These are phyloP conservation scores for Boletus rubroflammeus DNA, from an alignment of 768 basidiomycete genomes.

Conservation along the genomic window DNA sequence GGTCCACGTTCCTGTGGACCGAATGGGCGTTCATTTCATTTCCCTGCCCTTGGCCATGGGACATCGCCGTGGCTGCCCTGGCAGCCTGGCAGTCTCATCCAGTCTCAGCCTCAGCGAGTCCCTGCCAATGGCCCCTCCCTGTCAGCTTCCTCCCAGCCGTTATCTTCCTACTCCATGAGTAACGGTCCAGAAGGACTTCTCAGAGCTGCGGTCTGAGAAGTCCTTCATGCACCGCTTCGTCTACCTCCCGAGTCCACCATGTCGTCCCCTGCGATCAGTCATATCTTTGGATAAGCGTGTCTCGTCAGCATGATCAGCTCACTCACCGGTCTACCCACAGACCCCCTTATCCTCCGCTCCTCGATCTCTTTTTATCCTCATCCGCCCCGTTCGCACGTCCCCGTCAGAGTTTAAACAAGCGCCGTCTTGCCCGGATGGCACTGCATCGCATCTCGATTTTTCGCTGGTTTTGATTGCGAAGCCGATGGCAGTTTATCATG, in stretches of 20 bases:
- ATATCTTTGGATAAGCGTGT: slow-evolving; percentile 21
- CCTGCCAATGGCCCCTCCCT: not conserved
- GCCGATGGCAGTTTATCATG: slow-evolving; percentile 33
- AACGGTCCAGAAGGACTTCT: slow-evolving; percentile 24
- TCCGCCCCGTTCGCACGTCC: slow-evolving; percentile 5
- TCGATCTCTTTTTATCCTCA: not conserved
- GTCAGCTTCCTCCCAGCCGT: slow-evolving; percentile 14
- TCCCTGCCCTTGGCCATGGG: slow-evolving; percentile 19
- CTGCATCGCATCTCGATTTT: slow-evolving; percentile 18
- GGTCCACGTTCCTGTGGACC: slow-evolving; percentile 18
- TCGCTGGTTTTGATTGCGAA: slow-evolving; percentile 22
- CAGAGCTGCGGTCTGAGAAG: slow-evolving; percentile 21
- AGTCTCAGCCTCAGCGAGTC: slow-evolving; percentile 3
- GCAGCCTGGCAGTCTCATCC: slow-evolving; percentile 2
- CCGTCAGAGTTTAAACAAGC: slow-evolving; percentile 8
- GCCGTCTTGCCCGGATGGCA: slow-evolving; percentile 18
- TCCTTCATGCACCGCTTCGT: slow-evolving; percentile 24
- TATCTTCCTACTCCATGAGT: slow-evolving; percentile 23
- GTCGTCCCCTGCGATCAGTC: slow-evolving; percentile 18
- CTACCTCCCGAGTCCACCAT: slow-evolving; percentile 16
- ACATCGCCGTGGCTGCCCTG: slow-evolving; percentile 24
- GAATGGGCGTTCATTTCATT: slow-evolving; percentile 25
- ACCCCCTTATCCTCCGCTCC: slow-evolving; percentile 14
- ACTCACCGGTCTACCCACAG: slow-evolving; percentile 18
- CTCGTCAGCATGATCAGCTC: slow-evolving; percentile 16